These are phyloP conservation scores for Neofusicoccum parvum DNA, from an alignment of 2,329 filamentous ascomycete species.

Conservation along the genomic window DNA sequence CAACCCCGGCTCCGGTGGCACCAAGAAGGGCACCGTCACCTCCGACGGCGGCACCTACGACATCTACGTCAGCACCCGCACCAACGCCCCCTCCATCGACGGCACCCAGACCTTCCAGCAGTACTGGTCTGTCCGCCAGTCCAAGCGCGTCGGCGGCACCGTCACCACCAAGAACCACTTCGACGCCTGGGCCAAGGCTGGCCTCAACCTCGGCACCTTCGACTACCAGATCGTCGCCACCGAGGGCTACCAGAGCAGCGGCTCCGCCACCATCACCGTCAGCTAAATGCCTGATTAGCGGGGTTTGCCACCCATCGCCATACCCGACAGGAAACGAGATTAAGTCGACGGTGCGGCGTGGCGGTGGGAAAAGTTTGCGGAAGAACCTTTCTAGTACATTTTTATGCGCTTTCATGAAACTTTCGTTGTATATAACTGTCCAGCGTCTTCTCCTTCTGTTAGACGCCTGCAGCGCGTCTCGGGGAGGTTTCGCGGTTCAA, in stretches of 20 bases:
- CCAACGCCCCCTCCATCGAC: slow-evolving; percentile 56
- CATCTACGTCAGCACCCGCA: slow-evolving; percentile 53
- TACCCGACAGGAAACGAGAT: too few relatives aligned
- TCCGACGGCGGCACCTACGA: slow-evolving; percentile 57
- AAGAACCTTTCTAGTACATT: too few relatives aligned
- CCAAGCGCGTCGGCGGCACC: slow-evolving; percentile 54
- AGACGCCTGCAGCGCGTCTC: too few relatives aligned
- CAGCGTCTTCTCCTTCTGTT: too few relatives aligned
- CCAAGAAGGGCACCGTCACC: slow-evolving; percentile 53
- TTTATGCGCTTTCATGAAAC: too few relatives aligned
- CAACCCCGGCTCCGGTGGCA: slow-evolving; percentile 51
- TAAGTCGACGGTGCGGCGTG: too few relatives aligned
- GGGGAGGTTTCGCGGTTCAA: too few relatives aligned
- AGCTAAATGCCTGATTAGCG: not conserved
- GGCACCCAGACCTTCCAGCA: slow-evolving; percentile 58
- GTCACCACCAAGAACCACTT: slow-evolving; percentile 56
- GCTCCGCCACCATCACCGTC: slow-evolving; percentile 52
- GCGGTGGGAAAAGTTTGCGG: too few relatives aligned
- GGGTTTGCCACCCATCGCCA: too few relatives aligned
- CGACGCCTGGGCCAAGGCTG: slow-evolving; percentile 54
- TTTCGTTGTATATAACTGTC: too few relatives aligned
- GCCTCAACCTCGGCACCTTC: slow-evolving; percentile 51
- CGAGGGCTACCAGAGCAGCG: slow-evolving; percentile 57
- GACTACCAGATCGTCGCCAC: slow-evolving; percentile 60
- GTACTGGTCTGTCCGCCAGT: slow-evolving; percentile 56